Evolutionary conservation across 2,329 filamentous ascomycete species (phyloP).

Genomic region (Alternaria conjuncta): DNA sequence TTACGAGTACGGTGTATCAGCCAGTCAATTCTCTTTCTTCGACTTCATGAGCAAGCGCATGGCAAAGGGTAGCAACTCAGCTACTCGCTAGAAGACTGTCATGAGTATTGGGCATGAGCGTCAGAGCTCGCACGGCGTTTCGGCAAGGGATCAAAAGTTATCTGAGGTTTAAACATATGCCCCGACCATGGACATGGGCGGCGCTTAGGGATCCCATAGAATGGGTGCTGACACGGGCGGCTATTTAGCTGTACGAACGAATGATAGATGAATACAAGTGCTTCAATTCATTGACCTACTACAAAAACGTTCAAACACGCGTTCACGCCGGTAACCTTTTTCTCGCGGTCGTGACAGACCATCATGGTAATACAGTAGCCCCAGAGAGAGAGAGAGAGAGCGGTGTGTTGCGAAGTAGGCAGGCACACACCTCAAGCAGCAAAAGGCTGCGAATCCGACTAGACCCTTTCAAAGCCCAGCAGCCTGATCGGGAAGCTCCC

Average conservation of each 20-base stretch:
- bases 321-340: background rate
- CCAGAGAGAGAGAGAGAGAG: background rate
- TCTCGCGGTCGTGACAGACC: background rate
- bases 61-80: constrained; percentile 34
- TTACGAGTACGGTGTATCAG: constrained; percentile 90
- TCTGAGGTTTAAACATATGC: background rate
- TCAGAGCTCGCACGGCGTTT: constrained; percentile 5
- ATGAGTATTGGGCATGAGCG: background rate
- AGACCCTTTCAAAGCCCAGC: background rate
- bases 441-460: background rate
- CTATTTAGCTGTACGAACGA: constrained; percentile 4
- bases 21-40: constrained; percentile 97
- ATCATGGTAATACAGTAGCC: background rate
- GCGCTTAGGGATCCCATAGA: constrained; percentile 12
- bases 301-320: background rate
- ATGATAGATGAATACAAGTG: constrained; percentile 13
- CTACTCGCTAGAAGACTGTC: constrained; percentile 7
- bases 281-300: background rate
- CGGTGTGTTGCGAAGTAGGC: background rate
- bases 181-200: constrained; percentile 1
- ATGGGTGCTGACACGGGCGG: constrained; percentile 6
- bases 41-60: constrained; percentile 72
- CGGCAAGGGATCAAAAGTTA: constrained; percentile 6
- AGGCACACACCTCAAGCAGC: background rate
- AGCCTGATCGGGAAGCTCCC: background rate